Evolutionary conservation across 768 basidiomycete genomes (phyloP), one percentile per base, ranked within the genome.

Genomic region (Nidula microcarpa): DNA sequence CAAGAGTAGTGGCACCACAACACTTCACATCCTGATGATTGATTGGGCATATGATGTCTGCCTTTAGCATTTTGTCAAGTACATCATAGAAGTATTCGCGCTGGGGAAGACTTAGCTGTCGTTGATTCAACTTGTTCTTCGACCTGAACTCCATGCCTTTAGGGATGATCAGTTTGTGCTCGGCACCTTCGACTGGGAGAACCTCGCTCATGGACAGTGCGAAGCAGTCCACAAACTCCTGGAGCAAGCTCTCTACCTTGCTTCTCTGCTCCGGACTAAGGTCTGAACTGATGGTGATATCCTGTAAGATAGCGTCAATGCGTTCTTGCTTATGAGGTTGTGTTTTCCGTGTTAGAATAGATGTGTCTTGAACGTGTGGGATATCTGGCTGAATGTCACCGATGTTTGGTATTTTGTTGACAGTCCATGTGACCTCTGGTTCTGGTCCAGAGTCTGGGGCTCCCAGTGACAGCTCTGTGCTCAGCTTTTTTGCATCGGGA

Each of bases 1-100:
- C 68, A 0, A 77, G 55, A 1, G 60, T 68, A 0, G 63, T 71
- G 0, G 62, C 62, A 1, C 61, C 54, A 0, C 69, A 59, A 23
- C 66, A 68, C 46, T 71, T 69, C n/a, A 74, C 69, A 0, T 68
- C 55, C 4, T 55, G 46, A 3, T 67, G 62, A 2, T 59, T 39
- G 9, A 66, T 63, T 1, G 37, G 59, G 6, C 35, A 54, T 10
- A 74, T 62, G 2, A 76, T 62, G 0, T 65, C 69, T 0, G 71
- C 68, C 0, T 32, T 51, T 0, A 58, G 17, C 56, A 75, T 60
- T 5, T 67, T 58, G 17, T 72, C 63, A 1, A 74, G 52, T 35
- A 62, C 60, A 4, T 55, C 33, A 43, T 65, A 53, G 1, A 68
- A 39, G 36, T 60, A 73, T 8, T 58, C 51, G 14, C 55, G 44